These are phyloP conservation scores for Yarrowia keelungensis DNA, from an alignment of 805 yeast genomes.

Conservation along the genomic window DNA sequence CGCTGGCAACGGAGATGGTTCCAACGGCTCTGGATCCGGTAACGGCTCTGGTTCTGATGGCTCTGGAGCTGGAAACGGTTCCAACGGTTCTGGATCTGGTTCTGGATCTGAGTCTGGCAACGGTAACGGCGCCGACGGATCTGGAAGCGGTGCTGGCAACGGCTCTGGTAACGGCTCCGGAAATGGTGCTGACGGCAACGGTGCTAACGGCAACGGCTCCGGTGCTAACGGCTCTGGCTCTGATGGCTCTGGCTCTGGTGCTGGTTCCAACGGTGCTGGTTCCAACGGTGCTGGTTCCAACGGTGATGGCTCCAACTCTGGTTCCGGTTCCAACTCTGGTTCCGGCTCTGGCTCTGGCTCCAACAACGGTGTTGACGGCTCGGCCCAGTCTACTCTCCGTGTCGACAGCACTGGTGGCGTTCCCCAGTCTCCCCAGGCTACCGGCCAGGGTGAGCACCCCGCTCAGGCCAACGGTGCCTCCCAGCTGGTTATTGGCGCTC, in stretches of 20 bases:
- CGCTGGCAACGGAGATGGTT: not conserved
- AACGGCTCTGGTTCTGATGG: not conserved
- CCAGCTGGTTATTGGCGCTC: constrained; percentile 4
- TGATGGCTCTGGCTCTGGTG: too few relatives aligned
- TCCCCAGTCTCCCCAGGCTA: too few relatives aligned
- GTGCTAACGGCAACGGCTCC: not conserved
- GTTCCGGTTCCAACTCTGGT: not conserved
- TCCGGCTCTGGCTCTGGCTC: not conserved
- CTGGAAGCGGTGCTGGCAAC: not conserved
- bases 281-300: not conserved
- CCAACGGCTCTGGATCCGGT: not conserved
- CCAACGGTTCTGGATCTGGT: not conserved
- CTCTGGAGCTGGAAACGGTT: not conserved
- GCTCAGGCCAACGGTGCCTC: constrained; percentile 25
- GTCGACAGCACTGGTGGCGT: too few relatives aligned
- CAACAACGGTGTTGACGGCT: too few relatives aligned
- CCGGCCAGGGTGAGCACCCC: too few relatives aligned
- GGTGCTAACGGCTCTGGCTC: not conserved
- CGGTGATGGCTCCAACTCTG: not conserved
- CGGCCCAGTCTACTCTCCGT: too few relatives aligned
- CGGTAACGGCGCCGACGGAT: too few relatives aligned
- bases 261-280: not conserved
- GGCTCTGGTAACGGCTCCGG: not conserved
- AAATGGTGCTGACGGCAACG: not conserved
- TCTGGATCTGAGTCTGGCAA: not conserved